Percentiles rank a stretch among this genome's conserved stretches.
Evolutionary conservation across 305 asterid genomes (phyloP).

Genomic region (Rubia tinctorum): DNA sequence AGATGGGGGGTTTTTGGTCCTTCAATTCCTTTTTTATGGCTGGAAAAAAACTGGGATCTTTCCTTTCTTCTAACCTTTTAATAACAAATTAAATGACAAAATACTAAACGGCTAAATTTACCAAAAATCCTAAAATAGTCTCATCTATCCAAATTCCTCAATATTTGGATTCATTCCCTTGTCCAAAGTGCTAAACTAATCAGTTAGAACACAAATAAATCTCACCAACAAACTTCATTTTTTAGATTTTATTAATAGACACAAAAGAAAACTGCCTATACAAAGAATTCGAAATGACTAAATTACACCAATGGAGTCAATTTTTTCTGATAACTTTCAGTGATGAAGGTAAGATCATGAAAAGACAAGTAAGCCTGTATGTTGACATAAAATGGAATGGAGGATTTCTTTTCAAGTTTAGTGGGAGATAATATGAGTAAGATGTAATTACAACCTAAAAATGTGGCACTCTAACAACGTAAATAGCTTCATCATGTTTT

Average conservation of each 20-base stretch:
- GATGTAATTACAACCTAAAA: too few species aligned
- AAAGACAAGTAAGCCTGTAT: too few species aligned
- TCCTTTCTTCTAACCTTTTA: neutral
- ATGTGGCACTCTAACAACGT: too few species aligned
- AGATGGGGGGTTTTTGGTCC: neutral
- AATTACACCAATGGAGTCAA: constrained; percentile 12
- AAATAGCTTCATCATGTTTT: too few species aligned
- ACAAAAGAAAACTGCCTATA: constrained; percentile 18
- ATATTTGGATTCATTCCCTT: neutral
- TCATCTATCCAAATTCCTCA: neutral
- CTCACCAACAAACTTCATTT: constrained; percentile 14
- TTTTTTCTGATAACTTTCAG: constrained; percentile 1
- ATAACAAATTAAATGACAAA: neutral
- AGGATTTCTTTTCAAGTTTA: too few species aligned
- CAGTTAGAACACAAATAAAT: neutral
- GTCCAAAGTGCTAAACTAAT: neutral
- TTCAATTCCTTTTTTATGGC: constrained; percentile 1
- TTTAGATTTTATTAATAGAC: constrained; percentile 9
- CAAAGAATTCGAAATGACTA: constrained; percentile 19
- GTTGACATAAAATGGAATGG: too few species aligned
- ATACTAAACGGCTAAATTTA: constrained; percentile 11
- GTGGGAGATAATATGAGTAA: too few species aligned
- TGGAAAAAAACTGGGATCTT: constrained; percentile 1
- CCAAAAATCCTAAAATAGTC: neutral
- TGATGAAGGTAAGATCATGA: constrained; percentile 27